Conservation (phyloP, 306 rosid species). For the Lathyrus oleraceus region DNA sequence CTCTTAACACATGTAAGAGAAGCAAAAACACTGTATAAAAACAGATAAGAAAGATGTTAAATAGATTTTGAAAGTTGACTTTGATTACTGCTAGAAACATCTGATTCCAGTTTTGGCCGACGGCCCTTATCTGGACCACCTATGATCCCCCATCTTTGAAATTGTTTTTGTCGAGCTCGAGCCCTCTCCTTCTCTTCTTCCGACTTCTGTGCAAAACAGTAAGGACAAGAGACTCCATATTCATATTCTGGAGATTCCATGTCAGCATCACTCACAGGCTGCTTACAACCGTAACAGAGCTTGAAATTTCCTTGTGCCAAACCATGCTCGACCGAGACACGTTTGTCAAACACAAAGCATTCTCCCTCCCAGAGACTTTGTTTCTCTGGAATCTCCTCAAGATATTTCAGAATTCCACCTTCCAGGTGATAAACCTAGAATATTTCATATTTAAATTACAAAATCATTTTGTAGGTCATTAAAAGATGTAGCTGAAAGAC, state of each 20-base stretch:
- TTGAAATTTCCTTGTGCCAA: conserved; percentile 82
- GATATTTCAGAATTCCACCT: conserved; percentile 96
- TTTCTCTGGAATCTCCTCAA: conserved; percentile 74
- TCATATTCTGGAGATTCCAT: conserved; percentile 82
- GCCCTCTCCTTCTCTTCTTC: conserved; percentile 92
- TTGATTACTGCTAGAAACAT: conserved; percentile 24
- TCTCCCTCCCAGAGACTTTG: conserved; percentile 97
- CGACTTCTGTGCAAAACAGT: conserved; percentile 72
- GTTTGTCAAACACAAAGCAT: conserved; percentile 93
- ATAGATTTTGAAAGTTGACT: conserved; percentile 55
- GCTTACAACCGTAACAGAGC: conserved; percentile 95
- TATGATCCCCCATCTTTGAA: conserved; percentile 85
- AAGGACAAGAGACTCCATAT: conserved; percentile 78
- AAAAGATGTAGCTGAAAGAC: neutral
- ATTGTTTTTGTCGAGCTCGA: conserved; percentile 88
- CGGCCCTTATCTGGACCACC: conserved; percentile 94
- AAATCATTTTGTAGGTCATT: neutral
- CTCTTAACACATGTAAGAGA: conserved; percentile 9
- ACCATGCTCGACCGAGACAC: conserved; percentile 90
- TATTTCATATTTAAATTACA: neutral
- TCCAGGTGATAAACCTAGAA: conserved; percentile 85
- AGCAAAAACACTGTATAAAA: conserved; percentile 8
- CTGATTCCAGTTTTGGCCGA: conserved; percentile 35
- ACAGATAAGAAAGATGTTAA: conserved; percentile 34
- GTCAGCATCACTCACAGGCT: conserved; percentile 89